Base-by-base conservation (phyloP, 129 eudicot genomes). In the Flaveria brownii region DNA sequence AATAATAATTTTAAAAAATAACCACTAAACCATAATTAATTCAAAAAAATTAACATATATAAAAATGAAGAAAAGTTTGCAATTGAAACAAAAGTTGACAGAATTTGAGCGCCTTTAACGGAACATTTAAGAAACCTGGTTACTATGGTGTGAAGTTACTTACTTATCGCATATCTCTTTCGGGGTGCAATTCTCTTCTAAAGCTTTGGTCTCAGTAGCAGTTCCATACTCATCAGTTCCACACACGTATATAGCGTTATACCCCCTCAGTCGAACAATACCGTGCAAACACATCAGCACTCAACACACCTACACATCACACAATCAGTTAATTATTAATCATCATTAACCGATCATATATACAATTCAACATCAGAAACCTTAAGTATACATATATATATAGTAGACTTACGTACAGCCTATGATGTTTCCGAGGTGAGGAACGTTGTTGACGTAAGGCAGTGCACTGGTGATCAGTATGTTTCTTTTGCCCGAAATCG, bases 211-310 rank as follows among this genome's bases (percentile, higher is more conserved):
- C 93, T 92, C 92, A 6, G 97, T 92, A 10, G 96, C 89, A 0
- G 98, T 89, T 15, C 98, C 98, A 22, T 92, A 90, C 84, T 92
- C 98, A 47, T 92, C 96, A 3, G 98, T 92, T 26, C 98, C 98
- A 22, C 96, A 92, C 1, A 92, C 51, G 73, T 92, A 92, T 61
- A 92, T 68, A 1, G 86, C 84, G 70, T 89, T 90, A 66, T 92
- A 85, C 0, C 87, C 92, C 4, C 98, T 78, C 22, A 84, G 39
- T 61, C 92, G 86, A 47, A 47, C 92, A 89, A 80, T 85, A 92
- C 64, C 97, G 82, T 54, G 97, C 90, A 50, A 85, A 92, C 70
- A 89, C 97, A 82, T 92, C 97, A 3, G 93, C 97, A 79, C 97
- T 89, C 91, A 92, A 81, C 63, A 92, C 96, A 84, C 89, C 97